Evolutionary conservation across 176 grass and related monocot species (phyloP).

Genomic region (Triticum aestivum): IWGSC_CS_RefSeq_v2.1 NC_057814.1:56830593-56831092

Average conservation of each 20-base stretch:
- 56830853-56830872: slow-evolving; percentile 12
- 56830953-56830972: slow-evolving; percentile 38
- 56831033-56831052: not conserved
- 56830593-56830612: slow-evolving; percentile 28
- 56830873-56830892: slow-evolving; percentile 39
- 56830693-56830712: not conserved
- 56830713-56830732: slow-evolving; percentile 65
- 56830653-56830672: slow-evolving; percentile 27
- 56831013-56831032: slow-evolving; percentile 36
- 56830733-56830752: slow-evolving; percentile 75
- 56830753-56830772: slow-evolving; percentile 64
- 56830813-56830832: slow-evolving; percentile 20
- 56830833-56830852: slow-evolving; percentile 50
- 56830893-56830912: slow-evolving; percentile 14
- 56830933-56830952: slow-evolving; percentile 30
- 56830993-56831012: slow-evolving; percentile 48
- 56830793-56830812: slow-evolving; percentile 48
- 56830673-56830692: not conserved
- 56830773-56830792: slow-evolving; percentile 66
- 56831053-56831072: not conserved
- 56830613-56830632: slow-evolving; percentile 17
- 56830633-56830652: slow-evolving; percentile 27
- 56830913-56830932: slow-evolving; percentile 1
- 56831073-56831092: slow-evolving; percentile 36
- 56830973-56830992: slow-evolving; percentile 45